A percentile compares a stretch with the other conserved stretches of the same genome.
Conservation (phyloP, 306 rosid species). For the Gynostemma pentaphyllum region DNA sequence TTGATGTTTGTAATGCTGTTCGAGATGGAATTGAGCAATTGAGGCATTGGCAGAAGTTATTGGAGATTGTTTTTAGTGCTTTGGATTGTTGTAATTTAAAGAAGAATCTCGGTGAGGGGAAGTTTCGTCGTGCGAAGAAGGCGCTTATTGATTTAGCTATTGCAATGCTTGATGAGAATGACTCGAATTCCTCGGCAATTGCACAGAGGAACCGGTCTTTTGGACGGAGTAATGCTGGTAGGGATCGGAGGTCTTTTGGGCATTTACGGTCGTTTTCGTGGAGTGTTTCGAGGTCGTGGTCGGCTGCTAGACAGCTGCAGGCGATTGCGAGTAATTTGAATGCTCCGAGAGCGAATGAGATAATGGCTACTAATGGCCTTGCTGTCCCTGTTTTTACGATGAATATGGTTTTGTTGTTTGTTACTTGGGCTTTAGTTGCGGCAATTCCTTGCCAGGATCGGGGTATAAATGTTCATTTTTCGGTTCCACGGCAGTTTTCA, state of each 20-base stretch:
- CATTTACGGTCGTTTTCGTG: conserved; percentile 95
- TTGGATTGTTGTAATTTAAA: conserved; percentile 33
- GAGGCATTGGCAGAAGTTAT: conserved; percentile 61
- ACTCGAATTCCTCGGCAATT: conserved; percentile 21
- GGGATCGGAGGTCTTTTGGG: conserved; percentile 20
- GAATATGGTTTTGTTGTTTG: conserved; percentile 60
- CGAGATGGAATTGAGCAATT: conserved; percentile 83
- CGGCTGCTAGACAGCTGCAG: conserved; percentile 84
- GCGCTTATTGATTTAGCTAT: conserved; percentile 64
- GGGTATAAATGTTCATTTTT: conserved; percentile 55
- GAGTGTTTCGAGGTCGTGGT: conserved; percentile 89
- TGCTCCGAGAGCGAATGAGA: conserved; percentile 65
- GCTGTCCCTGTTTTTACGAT: conserved; percentile 62
- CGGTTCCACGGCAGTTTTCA: conserved; percentile 49
- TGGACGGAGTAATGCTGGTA: conserved; percentile 31
- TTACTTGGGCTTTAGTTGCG: conserved; percentile 71
- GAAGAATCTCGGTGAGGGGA: conserved; percentile 63
- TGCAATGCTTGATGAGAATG: conserved; percentile 70
- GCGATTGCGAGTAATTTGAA: conserved; percentile 61
- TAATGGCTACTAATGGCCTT: conserved; percentile 50
- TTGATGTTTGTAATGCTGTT: conserved; percentile 78
- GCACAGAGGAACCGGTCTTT: conserved; percentile 76
- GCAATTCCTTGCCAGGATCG: conserved; percentile 93
- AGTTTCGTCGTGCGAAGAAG: conserved; percentile 75
- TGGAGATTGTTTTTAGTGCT: conserved; percentile 67